Base-by-base conservation (phyloP, 2,329 filamentous ascomycete species). In the Lasiodiplodia sp. region DNA sequence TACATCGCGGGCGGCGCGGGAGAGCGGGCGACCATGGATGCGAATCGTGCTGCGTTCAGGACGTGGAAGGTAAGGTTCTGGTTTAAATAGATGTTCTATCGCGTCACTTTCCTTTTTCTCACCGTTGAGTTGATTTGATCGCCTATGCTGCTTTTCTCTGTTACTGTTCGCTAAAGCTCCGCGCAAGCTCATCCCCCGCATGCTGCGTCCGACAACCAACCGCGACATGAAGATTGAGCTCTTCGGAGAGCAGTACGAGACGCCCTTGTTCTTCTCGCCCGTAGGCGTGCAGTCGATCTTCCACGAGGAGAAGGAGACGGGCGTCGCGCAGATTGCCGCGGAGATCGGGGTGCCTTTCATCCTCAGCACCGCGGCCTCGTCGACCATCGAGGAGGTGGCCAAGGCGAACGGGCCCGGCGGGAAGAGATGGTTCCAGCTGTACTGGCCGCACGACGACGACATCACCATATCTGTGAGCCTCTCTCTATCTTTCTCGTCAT, bases 391-490 rank as follows among this genome's bases (percentile, higher is more conserved):
- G 74, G 86, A 92, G 51, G 85, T 91, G 0, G 88, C 87, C 0
- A 73, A 81, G 14, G 87, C 87, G 0, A 87, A 83, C 56, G 85
- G 85, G 0, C 44, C 44, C 8, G 78, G 83, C 10, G 86, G 87
- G 2, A 81, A 84, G 47, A 81, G 88, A 23, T 93, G 89, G 89
- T 93, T 85, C 75, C 90, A 93, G 75, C 84, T 93, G 0, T 93
- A 93, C 79, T 92, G 90, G 88, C 90, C 90, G 0, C 79, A 83
- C 23, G 85, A 87, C 71, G 84, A 92, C 68, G 85, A 88, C 1
- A 83, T 92, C 66, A 92, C 90, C 0, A 79, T 85, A 0, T 90
- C 87, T 5, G 38, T 68, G 23, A 64, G 60, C 38, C n/a, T 18
- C 6, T 28, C 1, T 8, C n/a, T n/a, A 7, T 53, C n/a, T 18